Percentiles rank a stretch among this genome's conserved stretches.
Evolutionary conservation across 352 stramenopile species (phyloP).

Genomic region (Blastocystis sp.): DNA sequence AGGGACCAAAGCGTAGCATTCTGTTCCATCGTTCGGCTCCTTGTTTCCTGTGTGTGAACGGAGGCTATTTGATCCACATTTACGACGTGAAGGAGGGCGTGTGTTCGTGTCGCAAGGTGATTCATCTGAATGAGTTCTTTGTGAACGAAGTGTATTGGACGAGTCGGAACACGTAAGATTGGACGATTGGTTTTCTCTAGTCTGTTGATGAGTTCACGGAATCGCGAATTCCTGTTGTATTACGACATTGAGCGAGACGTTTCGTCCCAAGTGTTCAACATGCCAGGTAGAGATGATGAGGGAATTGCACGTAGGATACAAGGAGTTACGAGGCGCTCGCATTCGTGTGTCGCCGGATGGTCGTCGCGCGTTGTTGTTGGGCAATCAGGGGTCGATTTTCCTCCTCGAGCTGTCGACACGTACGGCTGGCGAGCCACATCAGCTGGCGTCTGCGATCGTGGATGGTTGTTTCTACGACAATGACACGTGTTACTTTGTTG

Average conservation of each 20-base stretch:
- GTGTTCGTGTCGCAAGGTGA: neutral
- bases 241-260: neutral
- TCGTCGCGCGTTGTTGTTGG: neutral
- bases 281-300: neutral
- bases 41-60: neutral
- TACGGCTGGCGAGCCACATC: neutral
- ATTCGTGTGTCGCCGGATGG: conserved; percentile 17
- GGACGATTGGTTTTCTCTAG: neutral
- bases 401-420: neutral
- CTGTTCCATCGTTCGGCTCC: neutral
- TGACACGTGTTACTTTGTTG: conserved; percentile 24
- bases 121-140: neutral
- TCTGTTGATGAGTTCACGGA: neutral
- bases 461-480: conserved; percentile 32
- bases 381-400: conserved; percentile 11
- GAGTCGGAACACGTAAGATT: conserved; percentile 29
- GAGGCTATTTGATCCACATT: neutral
- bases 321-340: neutral
- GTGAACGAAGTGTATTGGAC: conserved; percentile 19
- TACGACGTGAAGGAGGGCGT: neutral
- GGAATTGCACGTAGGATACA: neutral
- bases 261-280: conserved; percentile 16
- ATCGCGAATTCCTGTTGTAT: conserved; percentile 35
- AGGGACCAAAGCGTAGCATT: neutral
- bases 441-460: neutral